Evolutionary conservation across 1,284 basidiomycete genomes (phyloP).

Genomic region (Quambalaria eucalypti): DNA sequence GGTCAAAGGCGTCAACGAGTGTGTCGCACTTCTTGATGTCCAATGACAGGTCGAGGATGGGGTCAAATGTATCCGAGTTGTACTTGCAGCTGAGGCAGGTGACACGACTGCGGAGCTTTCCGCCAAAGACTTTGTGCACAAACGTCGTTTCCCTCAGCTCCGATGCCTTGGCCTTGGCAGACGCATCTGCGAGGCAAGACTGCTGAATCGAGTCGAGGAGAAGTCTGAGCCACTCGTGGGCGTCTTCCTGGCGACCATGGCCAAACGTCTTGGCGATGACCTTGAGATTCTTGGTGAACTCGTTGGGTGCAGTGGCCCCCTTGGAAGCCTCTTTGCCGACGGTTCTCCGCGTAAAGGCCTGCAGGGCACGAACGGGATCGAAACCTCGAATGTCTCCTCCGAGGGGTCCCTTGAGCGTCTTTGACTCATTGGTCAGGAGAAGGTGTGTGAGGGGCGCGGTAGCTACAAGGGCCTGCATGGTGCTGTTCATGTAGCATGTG

Average conservation of each 20-base stretch:
- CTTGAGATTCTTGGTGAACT: slow-evolving; percentile 36
- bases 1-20: slow-evolving; percentile 67
- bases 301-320: slow-evolving; percentile 17
- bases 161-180: slow-evolving; percentile 56
- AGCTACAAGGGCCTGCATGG: slow-evolving; percentile 84
- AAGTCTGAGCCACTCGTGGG: slow-evolving; percentile 95
- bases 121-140: slow-evolving; percentile 90
- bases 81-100: slow-evolving; percentile 73
- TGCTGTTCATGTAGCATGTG: slow-evolving; percentile 94
- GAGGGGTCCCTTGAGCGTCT: slow-evolving; percentile 49
- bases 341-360: slow-evolving; percentile 58
- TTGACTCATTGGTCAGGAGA: slow-evolving; percentile 54
- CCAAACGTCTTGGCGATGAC: slow-evolving; percentile 86
- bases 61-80: slow-evolving; percentile 93
- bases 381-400: slow-evolving; percentile 47
- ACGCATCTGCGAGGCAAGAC: slow-evolving; percentile 63
- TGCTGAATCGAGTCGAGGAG: slow-evolving; percentile 84
- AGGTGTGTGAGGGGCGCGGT: slow-evolving; percentile 77
- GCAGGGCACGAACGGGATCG: slow-evolving; percentile 33
- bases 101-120: slow-evolving; percentile 81
- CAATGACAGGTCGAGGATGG: slow-evolving; percentile 72
- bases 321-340: background rate
- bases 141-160: slow-evolving; percentile 77
- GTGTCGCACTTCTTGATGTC: slow-evolving; percentile 53
- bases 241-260: slow-evolving; percentile 87